Evolutionary conservation across 352 stramenopile genomes (phyloP).

Genomic region (Pythium guiyangense): DNA sequence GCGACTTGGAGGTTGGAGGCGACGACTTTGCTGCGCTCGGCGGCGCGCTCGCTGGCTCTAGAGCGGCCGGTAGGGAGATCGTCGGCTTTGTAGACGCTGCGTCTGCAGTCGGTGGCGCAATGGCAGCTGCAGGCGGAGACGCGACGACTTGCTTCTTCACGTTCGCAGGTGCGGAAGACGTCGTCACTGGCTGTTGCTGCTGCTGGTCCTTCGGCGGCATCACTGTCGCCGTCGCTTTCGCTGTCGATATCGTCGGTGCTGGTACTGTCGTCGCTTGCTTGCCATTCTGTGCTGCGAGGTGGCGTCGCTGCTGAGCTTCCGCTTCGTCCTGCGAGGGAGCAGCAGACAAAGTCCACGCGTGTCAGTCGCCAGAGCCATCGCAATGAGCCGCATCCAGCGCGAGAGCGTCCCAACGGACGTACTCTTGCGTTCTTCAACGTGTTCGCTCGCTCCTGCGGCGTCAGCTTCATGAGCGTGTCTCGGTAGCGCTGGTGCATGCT

Average conservation of each 20-base stretch:
- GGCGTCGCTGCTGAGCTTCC: neutral
- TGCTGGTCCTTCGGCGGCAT: no score
- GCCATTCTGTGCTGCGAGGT: neutral
- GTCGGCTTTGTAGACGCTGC: no score
- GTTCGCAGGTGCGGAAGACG: no score
- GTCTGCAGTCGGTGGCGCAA: no score
- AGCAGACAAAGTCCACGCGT: neutral
- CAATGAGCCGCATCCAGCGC: neutral
- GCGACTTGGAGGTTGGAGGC: no score
- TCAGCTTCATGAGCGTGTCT: slow-evolving; percentile 37
- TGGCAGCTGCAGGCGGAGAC: no score
- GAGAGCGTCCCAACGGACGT: neutral
- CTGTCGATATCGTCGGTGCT: neutral
- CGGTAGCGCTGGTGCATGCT: slow-evolving; percentile 61
- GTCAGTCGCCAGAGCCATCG: neutral
- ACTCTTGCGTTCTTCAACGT: slow-evolving; percentile 28
- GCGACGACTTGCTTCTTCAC: no score
- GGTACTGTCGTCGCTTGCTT: neutral
- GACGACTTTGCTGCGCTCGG: no score
- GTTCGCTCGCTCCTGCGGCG: slow-evolving; percentile 23
- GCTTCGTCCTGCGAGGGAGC: slow-evolving; percentile 8
- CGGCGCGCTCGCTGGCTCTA: no score
- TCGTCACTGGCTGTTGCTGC: no score
- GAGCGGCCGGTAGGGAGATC: no score
- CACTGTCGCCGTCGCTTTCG: no score